Base-by-base conservation (phyloP, 352 stramenopile genomes). In the Pythium aphanidermatum region DNA sequence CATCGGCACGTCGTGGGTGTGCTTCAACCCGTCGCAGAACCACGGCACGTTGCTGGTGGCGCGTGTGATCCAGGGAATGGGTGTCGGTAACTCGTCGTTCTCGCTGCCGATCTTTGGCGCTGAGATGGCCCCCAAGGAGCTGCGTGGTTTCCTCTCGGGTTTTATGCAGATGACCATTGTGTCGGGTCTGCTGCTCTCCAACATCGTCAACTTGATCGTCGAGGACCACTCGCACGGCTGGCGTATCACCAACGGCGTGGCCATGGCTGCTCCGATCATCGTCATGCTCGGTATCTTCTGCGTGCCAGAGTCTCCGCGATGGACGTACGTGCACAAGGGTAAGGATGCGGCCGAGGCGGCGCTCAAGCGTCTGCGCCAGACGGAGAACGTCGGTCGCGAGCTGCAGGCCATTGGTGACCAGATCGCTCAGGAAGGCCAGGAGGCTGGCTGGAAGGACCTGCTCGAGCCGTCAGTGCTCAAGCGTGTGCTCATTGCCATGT, bases 131-230 rank as follows among this genome's bases (percentile, higher is more conserved):
- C 72, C 69, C 28, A 81, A 82, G 53, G 69, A 84, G 33, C 51
- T 84, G 23, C 66, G 72, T 12, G 72, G 72, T 10, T 70, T 84
- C 25, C 59, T 83, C 17, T 73, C 68, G 24, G 71, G 71, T n/a
- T 83, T 81, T 31, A 83, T 80, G 68, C 69, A 81, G 45, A 77
- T 81, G 69, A 73, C 65, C 7, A 51, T 80, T 39, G 64, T 72
- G 28, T 78, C 68, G 10, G 68, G 70, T 12, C 41, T 80, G 4
- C 47, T 77, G 2, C 20, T 63, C 8, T 46, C 61, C 12, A 70
- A 65, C 45, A 44, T 45, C 44, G 46, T 64, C 42, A 63, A 63
- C 55, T 41, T 51, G 23, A 38, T 35, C 20, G 42, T 63, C 40
- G 33, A 63, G 38, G 24, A 63, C 35, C 13, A 36, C 12, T 25